A percentile compares a stretch with the other conserved stretches of the same genome.
Evolutionary conservation across 805 yeast genomes (phyloP).

Genomic region (Yamadazyma sp.): DNA sequence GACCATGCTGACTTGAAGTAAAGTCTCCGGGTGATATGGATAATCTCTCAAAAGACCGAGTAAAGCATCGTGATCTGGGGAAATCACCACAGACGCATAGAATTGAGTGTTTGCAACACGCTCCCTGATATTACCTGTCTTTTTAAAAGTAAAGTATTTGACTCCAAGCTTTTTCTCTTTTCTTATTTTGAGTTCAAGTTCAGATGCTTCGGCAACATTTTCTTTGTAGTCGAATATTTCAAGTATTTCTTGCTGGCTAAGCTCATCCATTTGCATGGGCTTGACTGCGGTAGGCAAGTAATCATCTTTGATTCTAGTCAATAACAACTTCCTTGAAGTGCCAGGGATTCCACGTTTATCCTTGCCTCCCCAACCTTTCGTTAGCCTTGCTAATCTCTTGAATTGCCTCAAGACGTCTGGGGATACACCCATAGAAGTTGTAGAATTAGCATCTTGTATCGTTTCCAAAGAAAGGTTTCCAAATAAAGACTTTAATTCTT

Average conservation of each 20-base stretch:
- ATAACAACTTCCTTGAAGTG: conserved; percentile 59
- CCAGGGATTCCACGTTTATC: conserved; percentile 77
- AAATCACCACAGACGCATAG: conserved; percentile 62
- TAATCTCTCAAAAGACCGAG: conserved; percentile 54
- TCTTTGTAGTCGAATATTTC: conserved; percentile 35
- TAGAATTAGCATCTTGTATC: conserved; percentile 71
- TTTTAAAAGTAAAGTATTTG: conserved; percentile 57
- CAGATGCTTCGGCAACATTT: conserved; percentile 25
- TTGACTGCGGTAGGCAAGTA: conserved; percentile 72
- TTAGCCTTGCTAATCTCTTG: conserved; percentile 53
- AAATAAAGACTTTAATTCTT: conserved; percentile 67
- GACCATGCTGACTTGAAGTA: conserved; percentile 77
- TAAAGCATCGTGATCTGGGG: conserved; percentile 79
- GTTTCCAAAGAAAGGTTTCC: conserved; percentile 69
- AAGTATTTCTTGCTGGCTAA: conserved; percentile 40
- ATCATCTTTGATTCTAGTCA: conserved; percentile 75
- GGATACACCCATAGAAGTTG: conserved; percentile 66
- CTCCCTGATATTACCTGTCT: conserved; percentile 29
- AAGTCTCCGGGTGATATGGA: conserved; percentile 76
- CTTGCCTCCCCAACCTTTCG: conserved; percentile 83
- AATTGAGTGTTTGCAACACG: conserved; percentile 49
- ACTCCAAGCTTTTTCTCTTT: conserved; percentile 44
- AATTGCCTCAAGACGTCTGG: conserved; percentile 69
- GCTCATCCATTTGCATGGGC: conserved; percentile 60
- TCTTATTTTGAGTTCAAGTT: conserved; percentile 29